Evolutionary conservation across 352 stramenopile species (phyloP), one percentile per base, ranked within the genome.

Genomic region (Elongisporangium senticosum): DNA sequence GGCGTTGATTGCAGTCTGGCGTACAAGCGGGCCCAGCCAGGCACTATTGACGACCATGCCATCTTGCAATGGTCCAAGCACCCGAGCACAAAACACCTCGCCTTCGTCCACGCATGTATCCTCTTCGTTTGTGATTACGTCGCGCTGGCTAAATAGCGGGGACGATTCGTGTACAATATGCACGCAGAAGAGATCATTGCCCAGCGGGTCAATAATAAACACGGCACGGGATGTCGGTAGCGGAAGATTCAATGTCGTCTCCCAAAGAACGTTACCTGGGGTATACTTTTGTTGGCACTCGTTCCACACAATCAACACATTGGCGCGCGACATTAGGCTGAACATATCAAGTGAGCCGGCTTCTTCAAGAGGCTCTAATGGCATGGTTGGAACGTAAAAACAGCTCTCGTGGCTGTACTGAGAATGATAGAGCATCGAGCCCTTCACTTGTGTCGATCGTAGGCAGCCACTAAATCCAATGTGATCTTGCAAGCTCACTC

Each of bases 301-400:
- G 54, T 93, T 95, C 86, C 86, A 95, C 39, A 95, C 69, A 52
- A 95, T 93, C 24, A 95, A 62, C 20, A 93, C 83, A 19, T 88
- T 91, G 8, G 83, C 75, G 28, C 80, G 70, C 60, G 80, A 72
- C 22, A 93, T 71, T 2, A 92, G 61, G 21, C 50, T 64, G 15
- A 72, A 66, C 17, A 67, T 62, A 57, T 69, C 71, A 15, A 60
- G 61, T 8, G 52, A 53, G 53, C 61, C 73, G 51, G 43, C 70
- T 61, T 64, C 63, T 63, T 65, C 65, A 39, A 33, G 62, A 68
- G 67, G 66, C 37, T 79, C 73, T 11, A 78, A 40, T 14, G 86
- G 63, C 58, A 90, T 71, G 2, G 86, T 93, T 23, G 86, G 82
- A 11, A 93, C 83, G 58, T 89, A 95, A 22, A 93, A 93, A 65